Conservation (phyloP, 2,329 filamentous ascomycete genomes). For the Pseudogymnoascus sp. region DNA sequence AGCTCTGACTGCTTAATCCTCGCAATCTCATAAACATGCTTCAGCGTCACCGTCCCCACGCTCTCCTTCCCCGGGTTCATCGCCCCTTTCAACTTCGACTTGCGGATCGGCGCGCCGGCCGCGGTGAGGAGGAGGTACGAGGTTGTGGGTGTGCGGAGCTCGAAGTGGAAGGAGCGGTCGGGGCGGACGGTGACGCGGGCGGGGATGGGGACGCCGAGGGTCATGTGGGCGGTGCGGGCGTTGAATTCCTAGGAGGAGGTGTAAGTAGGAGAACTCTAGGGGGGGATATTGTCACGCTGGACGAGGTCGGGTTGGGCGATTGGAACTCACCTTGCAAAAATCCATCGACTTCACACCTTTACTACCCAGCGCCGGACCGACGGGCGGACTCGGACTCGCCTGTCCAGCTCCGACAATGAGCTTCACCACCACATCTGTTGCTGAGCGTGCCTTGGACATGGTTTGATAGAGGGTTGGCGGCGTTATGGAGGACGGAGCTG, state of each 20-base stretch:
- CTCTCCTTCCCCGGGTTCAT: constrained; percentile 66
- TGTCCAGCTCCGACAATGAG: constrained; percentile 95
- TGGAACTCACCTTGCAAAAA: constrained; percentile 78
- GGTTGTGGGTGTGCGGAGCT: constrained; percentile 88
- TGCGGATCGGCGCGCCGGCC: constrained; percentile 62
- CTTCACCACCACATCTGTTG: constrained; percentile 74
- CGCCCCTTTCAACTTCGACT: constrained; percentile 73
- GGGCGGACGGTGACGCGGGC: constrained; percentile 86
- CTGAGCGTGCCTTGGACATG: constrained; percentile 30
- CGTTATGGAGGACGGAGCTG: too few relatives aligned
- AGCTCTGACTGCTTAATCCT: constrained; percentile 84
- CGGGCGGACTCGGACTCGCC: constrained; percentile 87
- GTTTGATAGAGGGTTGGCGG: constrained; percentile 4
- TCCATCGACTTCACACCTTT: constrained; percentile 99
- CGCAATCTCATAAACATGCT: constrained; percentile 96
- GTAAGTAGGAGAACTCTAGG: constrained; percentile 8
- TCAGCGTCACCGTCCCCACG: constrained; percentile 81
- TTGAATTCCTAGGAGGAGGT: constrained; percentile 74
- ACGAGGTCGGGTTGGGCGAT: too few relatives aligned
- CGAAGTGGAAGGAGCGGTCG: constrained; percentile 89
- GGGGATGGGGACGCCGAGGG: constrained; percentile 76
- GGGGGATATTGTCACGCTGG: neutral
- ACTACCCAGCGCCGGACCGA: constrained; percentile 90
- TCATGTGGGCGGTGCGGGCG: constrained; percentile 80
- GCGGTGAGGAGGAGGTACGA: constrained; percentile 82